Base-by-base conservation (phyloP, 345 rosid genomes). In the Garcia nutans region DNA sequence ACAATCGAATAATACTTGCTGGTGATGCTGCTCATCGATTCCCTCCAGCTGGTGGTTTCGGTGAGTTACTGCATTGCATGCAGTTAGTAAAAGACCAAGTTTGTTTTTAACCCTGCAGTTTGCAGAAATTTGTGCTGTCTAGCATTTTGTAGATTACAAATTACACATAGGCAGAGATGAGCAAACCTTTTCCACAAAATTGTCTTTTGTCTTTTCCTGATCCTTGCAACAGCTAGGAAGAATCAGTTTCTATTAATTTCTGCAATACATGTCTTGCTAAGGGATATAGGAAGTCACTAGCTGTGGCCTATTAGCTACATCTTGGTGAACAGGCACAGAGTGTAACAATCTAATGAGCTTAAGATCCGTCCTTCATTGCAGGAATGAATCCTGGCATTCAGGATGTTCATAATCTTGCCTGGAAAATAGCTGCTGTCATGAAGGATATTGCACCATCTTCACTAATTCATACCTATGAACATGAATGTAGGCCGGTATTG, bases 311-410 rank as follows among this genome's bases (percentile, higher is more conserved):
- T 49, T 26, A 68, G 41, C 37, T 76, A 24, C 31, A n/a, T 58
- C 71, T 20, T 56, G 50, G 56, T 44, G 37, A 7, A 63, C 2
- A 6, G 3, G n/a, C 60, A 42, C 5, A 20, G 9, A 9, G 23
- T 74, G 37, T 6, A 22, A 56, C 55, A 2, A 7, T 15, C 54
- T 54, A 37, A 64, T 20, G 2, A 24, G 7, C 42, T 11, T 22
- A 28, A 20, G 44, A 22, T 69, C 16, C 65, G 3, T 10, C 41
- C 42, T 70, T 57, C 50, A 7, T 52, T 85, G 74, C 83, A 96
- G 99, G 97, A 82, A 93, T 96, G 99, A 96, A 96, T 84, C 89
- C 98, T 62, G 99, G 98, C 68, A 88, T 96, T 75, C 99, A 96
- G 86, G 99, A 96, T 88, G 96, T 86, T 79, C 98, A 92, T 67